Evolutionary conservation across 495 filamentous ascomycete species (phyloP), one percentile per base, ranked within the genome.

Genomic region (Saxophila tyrrhenica): DNA sequence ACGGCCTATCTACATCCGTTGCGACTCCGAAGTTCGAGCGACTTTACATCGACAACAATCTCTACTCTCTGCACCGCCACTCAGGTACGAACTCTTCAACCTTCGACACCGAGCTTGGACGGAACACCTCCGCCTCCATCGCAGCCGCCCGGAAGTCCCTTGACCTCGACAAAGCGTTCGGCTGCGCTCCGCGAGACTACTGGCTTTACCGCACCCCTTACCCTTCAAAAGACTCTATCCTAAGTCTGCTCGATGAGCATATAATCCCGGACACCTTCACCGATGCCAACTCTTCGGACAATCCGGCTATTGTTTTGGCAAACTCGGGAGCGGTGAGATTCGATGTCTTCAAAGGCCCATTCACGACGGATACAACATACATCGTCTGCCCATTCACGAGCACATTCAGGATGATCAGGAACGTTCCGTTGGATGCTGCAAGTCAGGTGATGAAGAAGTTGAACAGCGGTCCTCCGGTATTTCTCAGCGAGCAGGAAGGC

Each of bases 311-410:
- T 8, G 84, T 82, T 9, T 77, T 97, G 56, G 70, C 83, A 24
- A 98, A 98, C 65, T 94, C 88, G 7, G 92, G 92, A 10, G 85
- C 85, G 1, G 81, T 97, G 53, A 85, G 92, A 45, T 97, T 96
- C 64, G 92, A 98, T 64, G 84, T 98, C 57, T 95, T 96, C 75
- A 77, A 90, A 64, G 94, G 92, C 0, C 72, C 81, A 1, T 96
- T 96, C 59, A 96, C 92, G 0, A 79, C 76, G 46, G 92, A 98
- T 62, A 83, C 83, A 0, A 84, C 81, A 1, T 96, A 79, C 64
- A 83, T 87, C 44, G 76, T 96, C 48, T 95, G 87, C 2, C 92
- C 92, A 1, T 98, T 98, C 67, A 82, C 80, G 0, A 92, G 83
- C 65, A 78, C 77, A 3, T 85, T 95, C 58, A 72, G 75, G n/a